Evolutionary conservation across 2,329 filamentous ascomycete genomes (phyloP).

Genomic region (Stromatinia cepivora): DNA sequence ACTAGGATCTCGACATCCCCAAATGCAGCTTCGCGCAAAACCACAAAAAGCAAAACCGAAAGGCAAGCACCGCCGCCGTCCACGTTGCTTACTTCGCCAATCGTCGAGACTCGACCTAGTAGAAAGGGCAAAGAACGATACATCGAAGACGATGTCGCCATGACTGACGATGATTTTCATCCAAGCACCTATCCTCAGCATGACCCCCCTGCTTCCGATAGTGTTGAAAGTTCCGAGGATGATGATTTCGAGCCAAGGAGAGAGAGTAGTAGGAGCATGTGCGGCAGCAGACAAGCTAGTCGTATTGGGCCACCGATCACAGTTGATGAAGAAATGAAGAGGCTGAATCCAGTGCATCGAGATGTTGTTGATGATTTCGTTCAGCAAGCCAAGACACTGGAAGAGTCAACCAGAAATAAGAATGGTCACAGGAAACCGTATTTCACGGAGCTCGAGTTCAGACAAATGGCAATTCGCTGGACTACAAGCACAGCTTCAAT

Average conservation of each 20-base stretch:
- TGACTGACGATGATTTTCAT: slow-evolving; percentile 14
- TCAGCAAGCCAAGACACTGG: slow-evolving; percentile 57
- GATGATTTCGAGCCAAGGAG: slow-evolving; percentile 38
- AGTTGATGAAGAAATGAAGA: slow-evolving; percentile 53
- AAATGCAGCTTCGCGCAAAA: slow-evolving; percentile 41
- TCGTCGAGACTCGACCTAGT: slow-evolving; percentile 23
- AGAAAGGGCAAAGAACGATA: slow-evolving; percentile 40
- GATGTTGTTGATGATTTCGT: slow-evolving; percentile 67
- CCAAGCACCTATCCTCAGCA: slow-evolving; percentile 42
- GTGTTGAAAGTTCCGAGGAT: slow-evolving; percentile 40
- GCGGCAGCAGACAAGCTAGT: slow-evolving; percentile 16
- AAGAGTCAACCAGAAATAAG: slow-evolving; percentile 61
- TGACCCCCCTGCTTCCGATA: slow-evolving; percentile 51
- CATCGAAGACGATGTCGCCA: slow-evolving; percentile 13
- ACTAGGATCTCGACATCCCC: slow-evolving; percentile 36
- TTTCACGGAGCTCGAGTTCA: slow-evolving; percentile 69
- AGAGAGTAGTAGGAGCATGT: slow-evolving; percentile 40
- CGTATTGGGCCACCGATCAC: slow-evolving; percentile 60
- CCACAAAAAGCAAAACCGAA: slow-evolving; percentile 26
- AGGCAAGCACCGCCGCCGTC: slow-evolving; percentile 48
- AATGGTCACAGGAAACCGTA: slow-evolving; percentile 57
- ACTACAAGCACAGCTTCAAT: slow-evolving; percentile 63
- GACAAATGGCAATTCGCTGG: slow-evolving; percentile 72
- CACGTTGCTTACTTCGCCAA: slow-evolving; percentile 58
- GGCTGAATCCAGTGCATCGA: slow-evolving; percentile 59